Conservation (phyloP, 176 grass and related monocot species). For the Neostapfia colusana region DNA sequence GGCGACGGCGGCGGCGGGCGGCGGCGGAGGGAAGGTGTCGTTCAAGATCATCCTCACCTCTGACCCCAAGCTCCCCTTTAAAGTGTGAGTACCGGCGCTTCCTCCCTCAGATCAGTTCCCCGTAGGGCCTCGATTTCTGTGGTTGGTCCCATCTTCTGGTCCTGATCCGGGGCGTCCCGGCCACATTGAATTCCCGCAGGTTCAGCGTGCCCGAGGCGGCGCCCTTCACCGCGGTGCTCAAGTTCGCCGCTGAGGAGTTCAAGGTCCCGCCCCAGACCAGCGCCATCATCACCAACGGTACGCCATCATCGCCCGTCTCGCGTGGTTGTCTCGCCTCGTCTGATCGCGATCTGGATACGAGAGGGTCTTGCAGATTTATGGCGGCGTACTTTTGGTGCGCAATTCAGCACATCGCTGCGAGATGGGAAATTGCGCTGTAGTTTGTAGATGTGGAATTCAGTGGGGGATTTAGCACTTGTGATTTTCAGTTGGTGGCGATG, state of each 20-base stretch:
- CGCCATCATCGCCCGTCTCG: neutral
- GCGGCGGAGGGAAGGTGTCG: conserved; percentile 80
- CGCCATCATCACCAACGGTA: conserved; percentile 99
- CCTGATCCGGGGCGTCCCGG: conserved; percentile 18
- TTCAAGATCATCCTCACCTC: conserved; percentile 98
- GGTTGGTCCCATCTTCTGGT: neutral
- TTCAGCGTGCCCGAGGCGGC: conserved; percentile 97
- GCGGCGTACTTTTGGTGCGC: neutral
- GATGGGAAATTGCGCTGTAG: neutral
- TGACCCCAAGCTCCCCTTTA: conserved; percentile 99
- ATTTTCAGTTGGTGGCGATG: neutral
- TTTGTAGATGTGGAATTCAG: neutral
- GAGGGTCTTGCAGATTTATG: neutral
- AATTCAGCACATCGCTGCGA: neutral
- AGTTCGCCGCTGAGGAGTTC: conserved; percentile 96
- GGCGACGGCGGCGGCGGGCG: conserved; percentile 31
- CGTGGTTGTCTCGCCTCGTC: neutral
- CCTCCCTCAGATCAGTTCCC: conserved; percentile 30
- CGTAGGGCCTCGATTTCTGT: neutral
- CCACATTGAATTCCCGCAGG: conserved; percentile 45
- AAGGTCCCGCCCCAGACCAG: conserved; percentile 99
- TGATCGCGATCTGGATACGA: neutral
- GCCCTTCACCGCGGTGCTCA: conserved; percentile 95
- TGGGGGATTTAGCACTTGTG: neutral
- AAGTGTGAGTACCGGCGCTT: conserved; percentile 61